Evolutionary conservation across 2,329 filamentous ascomycete species (phyloP).

Genomic region (Xylaria sp.): DNA sequence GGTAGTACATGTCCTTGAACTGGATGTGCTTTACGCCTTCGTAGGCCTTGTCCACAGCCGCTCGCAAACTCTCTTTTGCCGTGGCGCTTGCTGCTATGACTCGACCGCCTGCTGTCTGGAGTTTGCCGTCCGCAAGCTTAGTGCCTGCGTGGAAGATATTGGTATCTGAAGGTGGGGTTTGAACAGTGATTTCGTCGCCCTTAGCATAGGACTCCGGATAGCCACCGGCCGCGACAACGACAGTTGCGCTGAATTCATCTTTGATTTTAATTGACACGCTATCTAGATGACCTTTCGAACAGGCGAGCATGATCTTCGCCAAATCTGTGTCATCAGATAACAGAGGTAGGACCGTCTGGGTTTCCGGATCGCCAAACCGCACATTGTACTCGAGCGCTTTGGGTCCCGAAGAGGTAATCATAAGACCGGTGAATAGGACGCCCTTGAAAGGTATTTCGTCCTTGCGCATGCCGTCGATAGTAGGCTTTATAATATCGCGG

Average conservation of each 20-base stretch:
- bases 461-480: constrained; percentile 84
- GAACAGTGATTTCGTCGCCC: constrained; percentile 70
- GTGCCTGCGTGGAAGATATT: constrained; percentile 96
- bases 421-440: constrained; percentile 83
- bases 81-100: constrained; percentile 94
- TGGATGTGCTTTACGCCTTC: constrained; percentile 80
- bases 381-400: constrained; percentile 84
- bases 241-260: constrained; percentile 81
- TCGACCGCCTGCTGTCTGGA: constrained; percentile 84
- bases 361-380: constrained; percentile 81
- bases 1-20: constrained; percentile 90
- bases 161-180: constrained; percentile 59
- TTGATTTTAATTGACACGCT: constrained; percentile 75
- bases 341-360: constrained; percentile 81
- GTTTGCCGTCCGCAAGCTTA: constrained; percentile 66
- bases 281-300: constrained; percentile 78
- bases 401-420: constrained; percentile 78
- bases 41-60: constrained; percentile 90
- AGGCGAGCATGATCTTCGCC: constrained; percentile 88
- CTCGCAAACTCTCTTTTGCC: constrained; percentile 74
- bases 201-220: constrained; percentile 90
- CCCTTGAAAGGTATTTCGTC: constrained; percentile 80
- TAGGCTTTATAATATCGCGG: constrained; percentile 85
- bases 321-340: constrained; percentile 83
- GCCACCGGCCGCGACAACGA: constrained; percentile 91